These are phyloP conservation scores for Fusarium sp. DNA, from an alignment of 2,329 filamentous ascomycete genomes.

Conservation along the genomic window DNA sequence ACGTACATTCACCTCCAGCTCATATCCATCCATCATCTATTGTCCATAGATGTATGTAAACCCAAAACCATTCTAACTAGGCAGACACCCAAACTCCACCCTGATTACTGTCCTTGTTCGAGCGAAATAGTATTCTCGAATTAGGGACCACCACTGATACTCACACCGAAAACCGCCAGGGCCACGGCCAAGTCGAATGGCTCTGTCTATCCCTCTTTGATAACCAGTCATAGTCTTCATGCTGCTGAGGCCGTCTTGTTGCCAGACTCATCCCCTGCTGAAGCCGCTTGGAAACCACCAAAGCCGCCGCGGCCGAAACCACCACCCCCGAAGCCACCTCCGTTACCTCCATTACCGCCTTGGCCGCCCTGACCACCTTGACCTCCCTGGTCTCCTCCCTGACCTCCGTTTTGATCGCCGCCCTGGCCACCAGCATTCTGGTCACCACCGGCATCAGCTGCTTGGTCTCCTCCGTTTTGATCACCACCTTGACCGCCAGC, in stretches of 20 bases:
- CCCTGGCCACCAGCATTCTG: too few species aligned
- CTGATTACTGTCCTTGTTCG: constrained; percentile 53
- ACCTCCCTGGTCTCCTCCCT: constrained; percentile 14
- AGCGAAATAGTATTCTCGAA: constrained; percentile 48
- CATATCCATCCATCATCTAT: constrained; percentile 11
- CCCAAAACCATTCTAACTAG: constrained; percentile 23
- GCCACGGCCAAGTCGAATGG: constrained; percentile 57
- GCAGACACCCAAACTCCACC: constrained; percentile 16
- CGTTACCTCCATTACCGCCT: constrained; percentile 7
- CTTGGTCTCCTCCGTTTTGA: constrained; percentile 13
- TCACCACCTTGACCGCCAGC: neutral
- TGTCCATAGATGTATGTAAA: constrained; percentile 19
- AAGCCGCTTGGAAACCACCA: constrained; percentile 29
- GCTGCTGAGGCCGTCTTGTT: constrained; percentile 18
- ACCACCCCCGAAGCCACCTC: neutral
- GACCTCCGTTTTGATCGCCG: neutral
- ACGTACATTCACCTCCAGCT: constrained; percentile 13
- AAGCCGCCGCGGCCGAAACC: neutral
- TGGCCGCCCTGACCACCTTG: constrained; percentile 21
- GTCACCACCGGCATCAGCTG: too few species aligned
- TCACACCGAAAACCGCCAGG: constrained; percentile 58
- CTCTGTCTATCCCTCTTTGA: constrained; percentile 40
- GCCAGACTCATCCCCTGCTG: constrained; percentile 15
- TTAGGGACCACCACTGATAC: constrained; percentile 61
- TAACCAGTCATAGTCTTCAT: constrained; percentile 25